Evolutionary conservation across 2,329 filamentous ascomycete species (phyloP), one percentile per base, ranked within the genome.

Genomic region (Escovopsis sp.): DNA sequence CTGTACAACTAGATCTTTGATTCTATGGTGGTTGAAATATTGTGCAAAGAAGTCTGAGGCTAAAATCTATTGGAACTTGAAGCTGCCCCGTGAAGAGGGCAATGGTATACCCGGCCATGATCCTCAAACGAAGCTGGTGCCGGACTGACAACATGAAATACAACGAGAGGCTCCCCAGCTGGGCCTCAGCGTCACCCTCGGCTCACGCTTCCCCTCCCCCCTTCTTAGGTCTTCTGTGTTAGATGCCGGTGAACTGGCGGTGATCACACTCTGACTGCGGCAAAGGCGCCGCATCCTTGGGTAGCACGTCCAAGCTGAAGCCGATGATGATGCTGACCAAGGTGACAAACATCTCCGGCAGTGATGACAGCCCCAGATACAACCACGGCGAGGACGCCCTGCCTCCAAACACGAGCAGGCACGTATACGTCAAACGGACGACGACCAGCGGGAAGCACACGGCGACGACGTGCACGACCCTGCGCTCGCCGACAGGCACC

Each of bases 401-500:
- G 34, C 41, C 42, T 3, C 44, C 50, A 29, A 55, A 46, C 21
- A 56, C 47, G 31, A 52, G 37, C 25, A 48, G 14, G 30, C 43
- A 50, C 14, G 51, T 46, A 39, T 57, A 58, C 10, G 39, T 39
- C 14, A 57, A 44, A 21, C 54, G 51, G 14, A 56, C 52, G 7
- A 52, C 31, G 29, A 55, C 48, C 35, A 57, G 55, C 4, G 55
- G 55, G 8, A 56, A 34, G 30, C 52, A 55, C 18, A 45, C 38
- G n/a, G 45, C 34, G 29, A 62, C 52, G 11, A 53, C 54, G 19
- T 68, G 57, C 9, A 76, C 53, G 28, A 76, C 63, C 13, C 66
- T 63, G 41, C 66, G 64, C 48, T 75, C 71, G n/a, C 71, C 58
- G 40, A 70, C 48, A 27, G 58, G 60, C 15, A 61, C 43, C 28